Evolutionary conservation across 1,284 basidiomycete species (phyloP), one percentile per base, ranked within the genome.

Genomic region (Pseudozyma flocculosa): DNA sequence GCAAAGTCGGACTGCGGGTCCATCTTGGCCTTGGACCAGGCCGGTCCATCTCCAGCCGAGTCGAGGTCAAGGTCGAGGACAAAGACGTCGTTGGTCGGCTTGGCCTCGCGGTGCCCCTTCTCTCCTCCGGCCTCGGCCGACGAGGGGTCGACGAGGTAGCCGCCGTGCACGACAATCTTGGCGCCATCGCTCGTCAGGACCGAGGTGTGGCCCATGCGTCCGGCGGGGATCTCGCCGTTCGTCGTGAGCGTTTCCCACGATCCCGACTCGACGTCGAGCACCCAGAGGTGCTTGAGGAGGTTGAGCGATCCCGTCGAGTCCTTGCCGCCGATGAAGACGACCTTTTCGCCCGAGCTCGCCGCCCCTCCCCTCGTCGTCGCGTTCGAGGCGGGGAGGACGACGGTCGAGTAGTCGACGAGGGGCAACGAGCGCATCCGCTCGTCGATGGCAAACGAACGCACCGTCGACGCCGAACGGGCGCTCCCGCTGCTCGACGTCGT

Each of bases 241-340:
- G 64, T 58, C 10, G 52, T 40, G 68, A 70, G 55, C n/a, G 43
- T 48, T 2, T 50, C 49, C 77, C 78, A 80, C 3, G 53, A 29
- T 17, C 68, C 59, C 0, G 61, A 46, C 11, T 51, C 30, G 3
- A 62, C 40, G 45, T 80, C 68, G 34, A 77, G 71, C 2, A 70
- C 56, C 58, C 78, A 69, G 23, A 77, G 50, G 1, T 40, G 30
- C 10, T 44, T 19, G 43, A 78, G 52, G 9, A 43, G 43, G 2
- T 64, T 72, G 15, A 76, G 48, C 14, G 45, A 41, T 5, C 70
- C 72, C 36, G 45, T 21, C n/a, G 62, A 50, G 19, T 65, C 65
- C 40, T 76, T 73, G 3, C 78, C 78, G 5, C 78, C 78, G 29
- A 79, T 48, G 50, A 78, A 68, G 24, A 65, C 56, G 26, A 78